Base-by-base conservation (phyloP, 345 rosid species). In the Lepidium africanum region DNA sequence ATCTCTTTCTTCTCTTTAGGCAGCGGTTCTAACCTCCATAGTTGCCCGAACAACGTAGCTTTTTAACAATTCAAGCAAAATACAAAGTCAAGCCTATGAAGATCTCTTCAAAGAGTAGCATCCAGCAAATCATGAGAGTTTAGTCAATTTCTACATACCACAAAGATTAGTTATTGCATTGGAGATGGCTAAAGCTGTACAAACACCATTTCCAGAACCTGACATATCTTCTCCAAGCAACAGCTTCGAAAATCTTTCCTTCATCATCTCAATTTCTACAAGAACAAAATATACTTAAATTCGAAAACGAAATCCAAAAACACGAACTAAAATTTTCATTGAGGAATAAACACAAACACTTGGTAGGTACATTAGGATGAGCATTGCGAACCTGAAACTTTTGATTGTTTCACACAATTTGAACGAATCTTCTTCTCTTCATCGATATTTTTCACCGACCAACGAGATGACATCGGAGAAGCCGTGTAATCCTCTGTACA, bases 171-270 rank as follows among this genome's bases (percentile, higher is more conserved):
- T 91, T 49, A 91, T 91, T 71, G 97, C 97, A 65, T 95, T 91
- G 2, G 97, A 95, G 64, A 95, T 83, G 4, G 97, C 96, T 80
- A 95, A 78, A 56, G 99, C 92, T 42, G 99, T 84, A 70, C 83
- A 85, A 51, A 89, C 99, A 38, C 99, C 97, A 81, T 89, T 95
- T 23, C 99, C 99, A 74, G 85, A 79, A 57, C 99, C 99, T n/a
- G 99, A 91, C 97, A 95, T 91, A 71, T 95, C 99, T 74, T 95
- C 99, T 13, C 97, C 99, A 56, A 95, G 99, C 58, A 95, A 73
- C 81, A 95, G 71, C 72, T 95, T 95, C 21, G 97, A 79, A 79
- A 91, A 91, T 73, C 96, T 89, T 76, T 95, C 99, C 79, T 89
- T 91, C 97, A 95, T 91, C 97, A 91, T 79, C 71, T 95, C 98